phyloP scores from a whole-genome alignment of 2,329 filamentous ascomycete species.

The Reticulascus tulasneorum region DNA sequence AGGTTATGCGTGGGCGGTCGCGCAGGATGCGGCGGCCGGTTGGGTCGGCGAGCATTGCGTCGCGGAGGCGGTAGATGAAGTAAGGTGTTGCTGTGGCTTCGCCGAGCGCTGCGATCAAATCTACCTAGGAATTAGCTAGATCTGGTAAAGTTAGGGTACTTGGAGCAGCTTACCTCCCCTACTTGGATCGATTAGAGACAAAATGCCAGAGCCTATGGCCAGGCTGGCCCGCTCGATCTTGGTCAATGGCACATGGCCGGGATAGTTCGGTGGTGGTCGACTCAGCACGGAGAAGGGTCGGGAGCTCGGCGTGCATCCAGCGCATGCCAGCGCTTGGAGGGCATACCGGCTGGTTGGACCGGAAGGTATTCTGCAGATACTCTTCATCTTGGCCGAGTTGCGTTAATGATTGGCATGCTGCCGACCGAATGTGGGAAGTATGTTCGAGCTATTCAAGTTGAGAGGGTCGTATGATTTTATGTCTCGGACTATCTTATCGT shows the following conservation, averaged over 20 bases:
- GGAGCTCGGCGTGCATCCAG: conserved; percentile 14
- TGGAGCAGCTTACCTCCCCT: conserved; percentile 59
- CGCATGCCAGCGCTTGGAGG: conserved; percentile 17
- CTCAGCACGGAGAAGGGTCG: conserved; percentile 73
- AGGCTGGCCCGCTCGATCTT: conserved; percentile 70
- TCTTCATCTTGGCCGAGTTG: conserved; percentile 8
- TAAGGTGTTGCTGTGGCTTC: conserved; percentile 93
- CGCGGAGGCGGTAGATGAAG: conserved; percentile 87
- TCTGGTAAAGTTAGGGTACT: not conserved
- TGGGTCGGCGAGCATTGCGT: conserved; percentile 80
- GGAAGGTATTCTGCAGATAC: conserved; percentile 2
- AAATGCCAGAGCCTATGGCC: conserved; percentile 59
- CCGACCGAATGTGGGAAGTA: too few relatives aligned
- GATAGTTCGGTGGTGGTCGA: conserved; percentile 82
- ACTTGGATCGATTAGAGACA: conserved; percentile 69
- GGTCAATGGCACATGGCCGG: conserved; percentile 87
- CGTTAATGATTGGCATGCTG: too few relatives aligned
- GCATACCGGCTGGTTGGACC: conserved; percentile 6
- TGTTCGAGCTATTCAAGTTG: too few relatives aligned
- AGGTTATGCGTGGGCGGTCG: conserved; percentile 84
- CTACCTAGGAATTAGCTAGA: conserved; percentile 49
- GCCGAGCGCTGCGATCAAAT: conserved; percentile 90
- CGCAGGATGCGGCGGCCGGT: conserved; percentile 89
- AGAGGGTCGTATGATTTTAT: too few relatives aligned
- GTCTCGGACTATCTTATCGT: too few relatives aligned